phyloP scores from a whole-genome alignment of 768 basidiomycete genomes.

The Serendipita indica region DNA sequence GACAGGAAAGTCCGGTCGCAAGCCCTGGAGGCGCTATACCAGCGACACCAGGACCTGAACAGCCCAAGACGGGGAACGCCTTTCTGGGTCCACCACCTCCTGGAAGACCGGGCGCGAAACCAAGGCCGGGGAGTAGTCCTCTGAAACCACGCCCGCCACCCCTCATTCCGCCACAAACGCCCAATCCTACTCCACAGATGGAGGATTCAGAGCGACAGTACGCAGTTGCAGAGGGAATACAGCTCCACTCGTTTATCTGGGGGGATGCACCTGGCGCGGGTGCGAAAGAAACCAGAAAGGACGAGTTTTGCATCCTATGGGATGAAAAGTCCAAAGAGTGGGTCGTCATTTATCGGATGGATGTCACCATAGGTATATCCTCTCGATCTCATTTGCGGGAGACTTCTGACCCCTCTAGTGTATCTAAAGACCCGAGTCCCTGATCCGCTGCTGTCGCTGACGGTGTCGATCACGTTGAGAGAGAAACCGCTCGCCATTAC shows the following conservation, averaged over 20 bases:
- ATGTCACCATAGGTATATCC: slow-evolving; percentile 55
- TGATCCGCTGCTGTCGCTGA: slow-evolving; percentile 72
- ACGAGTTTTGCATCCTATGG: slow-evolving; percentile 47
- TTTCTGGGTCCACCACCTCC: slow-evolving; percentile 40
- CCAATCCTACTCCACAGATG: slow-evolving; percentile 66
- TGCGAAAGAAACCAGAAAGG: slow-evolving; percentile 20
- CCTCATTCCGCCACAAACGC: slow-evolving; percentile 69
- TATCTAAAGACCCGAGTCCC: slow-evolving; percentile 53
- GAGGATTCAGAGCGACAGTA: slow-evolving; percentile 62
- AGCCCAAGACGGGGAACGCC: no score
- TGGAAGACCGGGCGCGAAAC: not conserved
- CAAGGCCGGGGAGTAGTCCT: slow-evolving; percentile 23
- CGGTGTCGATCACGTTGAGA: slow-evolving; percentile 73
- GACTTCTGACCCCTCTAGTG: slow-evolving; percentile 29
- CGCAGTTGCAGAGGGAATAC: slow-evolving; percentile 59
- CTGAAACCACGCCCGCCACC: slow-evolving; percentile 36
- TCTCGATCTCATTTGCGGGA: not conserved
- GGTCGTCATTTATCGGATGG: slow-evolving; percentile 68
- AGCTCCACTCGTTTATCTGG: slow-evolving; percentile 60
- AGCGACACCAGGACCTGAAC: no score
- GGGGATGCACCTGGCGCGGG: slow-evolving; percentile 43
- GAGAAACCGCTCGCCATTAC: slow-evolving; percentile 49
- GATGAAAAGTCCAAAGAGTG: slow-evolving; percentile 44
- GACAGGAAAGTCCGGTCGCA: no score
- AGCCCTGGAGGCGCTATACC: slow-evolving; percentile 17